These are phyloP conservation scores for Mortierella sp. DNA, from an alignment of 371 early-diverging fungal genomes.

Conservation along the genomic window DNA sequence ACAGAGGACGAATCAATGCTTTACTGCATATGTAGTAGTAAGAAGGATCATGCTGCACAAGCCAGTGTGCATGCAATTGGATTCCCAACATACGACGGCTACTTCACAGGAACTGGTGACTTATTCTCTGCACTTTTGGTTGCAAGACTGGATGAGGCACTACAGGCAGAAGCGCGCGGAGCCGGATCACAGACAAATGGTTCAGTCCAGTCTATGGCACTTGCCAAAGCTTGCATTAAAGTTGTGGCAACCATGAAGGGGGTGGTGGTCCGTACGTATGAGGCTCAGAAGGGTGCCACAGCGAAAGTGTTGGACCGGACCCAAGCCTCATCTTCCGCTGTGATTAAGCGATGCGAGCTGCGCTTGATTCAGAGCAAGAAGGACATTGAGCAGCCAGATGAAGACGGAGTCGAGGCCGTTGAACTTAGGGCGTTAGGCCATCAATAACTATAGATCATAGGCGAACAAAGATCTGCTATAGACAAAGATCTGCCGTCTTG, in stretches of 20 bases:
- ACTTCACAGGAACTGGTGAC: conserved; percentile 95
- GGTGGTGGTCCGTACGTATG: conserved; percentile 73
- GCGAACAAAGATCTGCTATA: no score
- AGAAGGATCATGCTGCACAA: conserved; percentile 26
- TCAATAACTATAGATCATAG: no score
- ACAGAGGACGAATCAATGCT: conserved; percentile 8
- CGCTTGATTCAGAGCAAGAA: conserved; percentile 72
- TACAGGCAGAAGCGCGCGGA: conserved; percentile 4
- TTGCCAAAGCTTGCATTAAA: conserved; percentile 61
- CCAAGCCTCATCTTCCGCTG: conserved; percentile 51
- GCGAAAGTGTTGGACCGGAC: conserved; percentile 40
- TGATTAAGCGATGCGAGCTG: conserved; percentile 71
- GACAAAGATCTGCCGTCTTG: no score
- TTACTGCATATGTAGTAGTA: conserved; percentile 54
- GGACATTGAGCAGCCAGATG: conserved; percentile 67
- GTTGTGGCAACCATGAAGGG: conserved; percentile 80
- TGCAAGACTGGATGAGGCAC: conserved; percentile 62
- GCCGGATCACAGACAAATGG: no score
- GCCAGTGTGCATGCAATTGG: conserved; percentile 63
- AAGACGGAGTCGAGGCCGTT: conserved; percentile 19
- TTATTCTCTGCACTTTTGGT: conserved; percentile 82
- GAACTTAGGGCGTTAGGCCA: conserved; percentile 15
- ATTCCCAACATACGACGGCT: conserved; percentile 80
- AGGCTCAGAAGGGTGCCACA: conserved; percentile 53
- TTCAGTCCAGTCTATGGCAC: no score